These are phyloP conservation scores for Vitis labrusca DNA, from an alignment of 164 flowering plant species.

Conservation along the genomic window DNA sequence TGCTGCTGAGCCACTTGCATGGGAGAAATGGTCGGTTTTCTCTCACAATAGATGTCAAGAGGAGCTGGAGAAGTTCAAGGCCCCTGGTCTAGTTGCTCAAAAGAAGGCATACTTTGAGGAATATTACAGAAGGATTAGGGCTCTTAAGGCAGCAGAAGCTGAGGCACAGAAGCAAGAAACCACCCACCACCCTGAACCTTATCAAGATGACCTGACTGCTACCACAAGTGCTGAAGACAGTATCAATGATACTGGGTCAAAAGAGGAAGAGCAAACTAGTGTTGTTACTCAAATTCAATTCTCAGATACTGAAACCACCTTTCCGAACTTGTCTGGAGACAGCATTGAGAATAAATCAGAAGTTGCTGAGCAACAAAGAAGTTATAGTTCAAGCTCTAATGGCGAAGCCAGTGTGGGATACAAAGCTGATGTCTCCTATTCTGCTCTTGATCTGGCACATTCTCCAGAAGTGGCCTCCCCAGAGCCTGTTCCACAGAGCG, in stretches of 20 bases:
- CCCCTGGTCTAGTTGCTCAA: conserved; percentile 36
- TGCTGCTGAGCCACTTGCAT: conserved; percentile 30
- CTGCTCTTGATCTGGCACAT: conserved; percentile 1
- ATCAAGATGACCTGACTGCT: conserved; percentile 6
- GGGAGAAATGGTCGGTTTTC: conserved; percentile 42
- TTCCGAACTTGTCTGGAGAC: neutral
- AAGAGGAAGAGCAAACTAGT: neutral
- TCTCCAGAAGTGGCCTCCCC: conserved; percentile 2
- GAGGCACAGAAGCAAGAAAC: conserved; percentile 17
- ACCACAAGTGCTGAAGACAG: neutral
- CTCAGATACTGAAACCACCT: neutral
- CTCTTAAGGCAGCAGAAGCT: conserved; percentile 14
- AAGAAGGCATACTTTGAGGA: conserved; percentile 42
- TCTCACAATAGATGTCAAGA: conserved; percentile 30
- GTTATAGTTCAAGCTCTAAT: neutral
- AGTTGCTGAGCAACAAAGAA: conserved; percentile 1
- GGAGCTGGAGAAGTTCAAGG: conserved; percentile 34
- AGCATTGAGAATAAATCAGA: neutral
- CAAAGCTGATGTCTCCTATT: neutral
- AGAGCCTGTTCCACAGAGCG: neutral
- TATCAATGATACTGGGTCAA: neutral
- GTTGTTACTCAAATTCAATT: conserved; percentile 1
- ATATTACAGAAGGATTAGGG: conserved; percentile 29
- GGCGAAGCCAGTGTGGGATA: neutral
- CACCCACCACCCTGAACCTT: conserved; percentile 3